Evolutionary conservation across 2,329 filamentous ascomycete genomes (phyloP).

Genomic region (Alternaria arbusti): DNA sequence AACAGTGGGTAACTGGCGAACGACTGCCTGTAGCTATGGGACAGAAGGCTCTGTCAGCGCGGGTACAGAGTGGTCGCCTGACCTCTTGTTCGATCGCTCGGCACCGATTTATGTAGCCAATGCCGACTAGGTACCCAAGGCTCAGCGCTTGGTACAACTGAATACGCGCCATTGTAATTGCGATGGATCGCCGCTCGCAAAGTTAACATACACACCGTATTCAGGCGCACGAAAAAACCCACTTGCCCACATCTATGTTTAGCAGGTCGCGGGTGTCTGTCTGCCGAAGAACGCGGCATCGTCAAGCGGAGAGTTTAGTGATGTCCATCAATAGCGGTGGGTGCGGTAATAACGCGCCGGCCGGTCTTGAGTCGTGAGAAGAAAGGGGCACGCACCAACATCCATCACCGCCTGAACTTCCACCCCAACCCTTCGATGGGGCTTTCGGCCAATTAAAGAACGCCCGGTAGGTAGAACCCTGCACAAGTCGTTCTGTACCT

Average conservation of each 20-base stretch:
- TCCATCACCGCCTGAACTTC: slow-evolving; percentile 2
- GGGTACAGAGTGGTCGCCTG: slow-evolving; percentile 4
- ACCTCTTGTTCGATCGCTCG: background rate
- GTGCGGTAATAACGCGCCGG: background rate
- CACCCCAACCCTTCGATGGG: slow-evolving; percentile 21
- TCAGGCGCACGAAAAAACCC: background rate
- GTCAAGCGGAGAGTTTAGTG: slow-evolving; percentile 11
- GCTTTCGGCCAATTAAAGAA: slow-evolving; percentile 22
- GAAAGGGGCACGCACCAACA: slow-evolving; percentile 17
- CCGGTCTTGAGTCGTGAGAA: slow-evolving; percentile 14
- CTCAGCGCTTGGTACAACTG: slow-evolving; percentile 3
- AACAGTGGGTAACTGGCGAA: background rate
- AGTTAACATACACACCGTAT: background rate
- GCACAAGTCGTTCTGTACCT: slow-evolving; percentile 29
- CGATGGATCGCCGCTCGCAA: background rate
- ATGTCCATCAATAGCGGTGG: slow-evolving; percentile 11
- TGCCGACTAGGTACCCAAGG: slow-evolving; percentile 9
- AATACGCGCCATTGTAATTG: background rate
- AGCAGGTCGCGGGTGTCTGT: background rate
- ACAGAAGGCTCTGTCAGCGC: background rate
- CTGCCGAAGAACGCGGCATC: background rate
- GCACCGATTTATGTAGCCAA: background rate
- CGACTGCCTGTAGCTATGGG: background rate
- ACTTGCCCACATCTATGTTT: background rate
- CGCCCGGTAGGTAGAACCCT: slow-evolving; percentile 8